Base-by-base conservation (phyloP, 2,329 filamentous ascomycete species). In the Neurospora sp. region DNA sequence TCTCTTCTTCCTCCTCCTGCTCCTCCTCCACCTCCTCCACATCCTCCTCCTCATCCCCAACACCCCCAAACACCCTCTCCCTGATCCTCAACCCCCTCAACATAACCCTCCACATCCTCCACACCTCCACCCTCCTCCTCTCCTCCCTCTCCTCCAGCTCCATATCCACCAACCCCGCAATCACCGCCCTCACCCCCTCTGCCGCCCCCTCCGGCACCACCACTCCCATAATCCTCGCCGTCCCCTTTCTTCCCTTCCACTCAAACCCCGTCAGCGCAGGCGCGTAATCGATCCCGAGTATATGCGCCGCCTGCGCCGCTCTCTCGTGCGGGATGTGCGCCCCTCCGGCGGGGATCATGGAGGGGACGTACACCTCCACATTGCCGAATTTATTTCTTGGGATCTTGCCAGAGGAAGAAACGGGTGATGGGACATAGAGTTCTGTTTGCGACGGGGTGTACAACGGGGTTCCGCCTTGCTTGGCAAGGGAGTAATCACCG, bases 321-420 rank as follows among this genome's bases (percentile, higher is more conserved):
- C 90, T 76, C 66, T 85, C 81, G 70, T 84, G 81, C 6, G 79
- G 76, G 33, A 98, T 82, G 78, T 98, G 93, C 1, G 89, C 85
- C 1, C 92, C 94, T 0, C 96, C 95, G 52, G 82, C 80, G 0
- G 96, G 96, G 0, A 98, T 85, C 96, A 99, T 98, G 72, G 89
- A 93, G 0, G 93, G 90, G 11, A 97, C 93, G 78, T 95, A 98
- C 46, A 97, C 87, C 76, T 98, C 96, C 71, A 98, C 90, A 77
- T 99, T 99, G 11, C 93, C 93, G 79, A 93, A 99, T 19, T 91
- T 90, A 77, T 99, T 99, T 80, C 93, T 95, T 0, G 96, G 95
- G 1, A 98, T 86, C 13, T 84, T 83, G 0, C 93, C 94, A 68
- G 89, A 81, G 3, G 91, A 83, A 1, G 52, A 62, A 1, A 98